Base-by-base conservation (phyloP, 495 filamentous ascomycete genomes). In the Amniculicola lignicola region DNA sequence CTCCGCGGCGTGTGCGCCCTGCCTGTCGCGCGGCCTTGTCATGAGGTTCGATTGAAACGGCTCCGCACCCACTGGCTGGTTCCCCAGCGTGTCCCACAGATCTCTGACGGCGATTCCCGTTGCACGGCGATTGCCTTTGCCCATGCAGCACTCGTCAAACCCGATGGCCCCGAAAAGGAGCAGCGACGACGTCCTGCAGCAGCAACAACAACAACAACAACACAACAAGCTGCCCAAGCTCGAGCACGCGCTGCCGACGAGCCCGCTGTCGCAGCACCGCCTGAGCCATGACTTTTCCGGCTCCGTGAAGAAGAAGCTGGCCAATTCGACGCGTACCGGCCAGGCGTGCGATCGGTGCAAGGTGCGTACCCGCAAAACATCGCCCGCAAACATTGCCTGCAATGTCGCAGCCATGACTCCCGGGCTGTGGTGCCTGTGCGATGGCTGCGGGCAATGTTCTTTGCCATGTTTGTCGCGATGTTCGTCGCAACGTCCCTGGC, bases 271-370 rank as follows among this genome's bases (percentile, higher is more conserved):
- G 12, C 44, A 47, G 33, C 49, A 52, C 41, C 59, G 22, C 15
- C 16, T 14, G 40, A 35, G 38, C 29, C 79, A 80, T 33, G 83
- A 90, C 48, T 90, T 88, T 63, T 88, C 85, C 2, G 79, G 74
- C 51, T 77, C 79, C 40, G 82, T 89, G 29, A 82, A 80, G 73
- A 82, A 78, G 70, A 80, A 80, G 63, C 69, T 84, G 43, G 75
- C 77, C 54, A 78, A 76, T 16, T 84, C 83, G 44, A 82, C 79
- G 16, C 78, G 89, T 15, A 93, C 87, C 0, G 87, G 88, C 2
- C 89, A 93, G 68, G 90, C 90, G 3, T 96, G 90, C 76, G 90
- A 95, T 65, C 79, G 90, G 43, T 96, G 90, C 77, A 90, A 90
- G 78, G 89, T 90, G 73, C 53, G 78, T 70, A 19, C 19, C 41